A percentile compares a stretch with the other conserved stretches of the same genome.
Evolutionary conservation across 2,329 filamentous ascomycete species (phyloP).

Genomic region (Colletotrichum tabaci): DNA sequence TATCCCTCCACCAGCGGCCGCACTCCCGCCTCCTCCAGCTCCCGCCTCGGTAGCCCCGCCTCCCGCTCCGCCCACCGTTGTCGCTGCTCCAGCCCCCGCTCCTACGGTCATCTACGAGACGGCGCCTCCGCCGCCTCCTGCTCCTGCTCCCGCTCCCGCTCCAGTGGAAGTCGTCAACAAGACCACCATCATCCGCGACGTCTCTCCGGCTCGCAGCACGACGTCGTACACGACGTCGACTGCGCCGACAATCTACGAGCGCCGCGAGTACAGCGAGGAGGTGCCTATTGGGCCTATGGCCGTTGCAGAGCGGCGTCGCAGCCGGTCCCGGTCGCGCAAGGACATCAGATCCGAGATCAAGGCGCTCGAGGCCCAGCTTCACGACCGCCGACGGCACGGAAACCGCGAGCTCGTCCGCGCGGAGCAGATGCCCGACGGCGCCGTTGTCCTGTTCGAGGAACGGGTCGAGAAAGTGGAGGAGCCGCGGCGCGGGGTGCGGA

Average conservation of each 20-base stretch:
- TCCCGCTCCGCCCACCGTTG: slow-evolving; percentile 49
- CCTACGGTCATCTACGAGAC: slow-evolving; percentile 53
- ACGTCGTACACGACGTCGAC: slow-evolving; percentile 52
- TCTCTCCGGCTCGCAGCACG: slow-evolving; percentile 60
- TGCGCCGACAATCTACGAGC: slow-evolving; percentile 56
- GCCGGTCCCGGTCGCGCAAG: slow-evolving; percentile 61
- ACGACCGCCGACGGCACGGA: slow-evolving; percentile 50
- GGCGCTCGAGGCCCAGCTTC: slow-evolving; percentile 76
- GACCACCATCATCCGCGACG: slow-evolving; percentile 64
- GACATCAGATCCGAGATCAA: slow-evolving; percentile 82
- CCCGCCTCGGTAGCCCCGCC: slow-evolving; percentile 48
- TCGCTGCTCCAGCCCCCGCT: slow-evolving; percentile 47
- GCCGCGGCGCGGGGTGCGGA: slow-evolving; percentile 71
- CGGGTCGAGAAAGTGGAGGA: slow-evolving; percentile 69
- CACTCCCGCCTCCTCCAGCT: slow-evolving; percentile 45
- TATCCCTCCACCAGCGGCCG: slow-evolving; percentile 46
- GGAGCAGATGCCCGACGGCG: slow-evolving; percentile 71
- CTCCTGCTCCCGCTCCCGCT: slow-evolving; percentile 47
- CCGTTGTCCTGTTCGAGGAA: slow-evolving; percentile 76
- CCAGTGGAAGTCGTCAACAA: slow-evolving; percentile 60
- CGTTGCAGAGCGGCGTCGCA: slow-evolving; percentile 56
- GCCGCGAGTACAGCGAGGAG: slow-evolving; percentile 54
- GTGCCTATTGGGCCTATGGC: slow-evolving; percentile 58
- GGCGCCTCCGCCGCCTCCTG: slow-evolving; percentile 49
- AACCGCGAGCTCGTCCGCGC: slow-evolving; percentile 70